phyloP scores from a whole-genome alignment of 2,329 filamentous ascomycete genomes.

The Claviceps humidiphila region DNA sequence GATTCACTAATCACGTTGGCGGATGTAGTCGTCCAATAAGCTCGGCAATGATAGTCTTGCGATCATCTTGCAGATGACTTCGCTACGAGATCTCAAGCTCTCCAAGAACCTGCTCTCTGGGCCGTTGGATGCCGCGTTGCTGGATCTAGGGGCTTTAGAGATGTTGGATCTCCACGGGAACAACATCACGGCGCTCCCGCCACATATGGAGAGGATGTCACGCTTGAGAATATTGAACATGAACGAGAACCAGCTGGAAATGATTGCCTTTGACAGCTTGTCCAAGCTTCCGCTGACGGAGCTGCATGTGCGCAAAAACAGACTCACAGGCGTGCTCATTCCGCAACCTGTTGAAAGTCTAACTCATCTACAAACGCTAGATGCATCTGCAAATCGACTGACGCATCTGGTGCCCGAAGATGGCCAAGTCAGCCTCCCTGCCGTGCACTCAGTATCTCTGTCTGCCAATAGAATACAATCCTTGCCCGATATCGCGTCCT shows the following conservation, averaged over 20 bases:
- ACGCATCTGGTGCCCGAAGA: slow-evolving; percentile 33
- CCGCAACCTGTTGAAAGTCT: slow-evolving; percentile 44
- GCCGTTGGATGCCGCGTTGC: slow-evolving; percentile 48
- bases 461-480: slow-evolving; percentile 65
- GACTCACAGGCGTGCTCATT: slow-evolving; percentile 60
- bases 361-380: slow-evolving; percentile 56
- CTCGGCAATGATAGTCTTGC: slow-evolving; percentile 60
- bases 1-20: slow-evolving; percentile 9
- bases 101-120: slow-evolving; percentile 65
- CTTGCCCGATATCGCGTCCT: slow-evolving; percentile 62
- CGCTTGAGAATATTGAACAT: slow-evolving; percentile 67
- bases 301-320: slow-evolving; percentile 64
- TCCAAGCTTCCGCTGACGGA: slow-evolving; percentile 58
- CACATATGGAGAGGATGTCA: slow-evolving; percentile 50
- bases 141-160: slow-evolving; percentile 56
- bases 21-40: slow-evolving; percentile 59
- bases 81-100: slow-evolving; percentile 68
- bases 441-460: slow-evolving; percentile 60
- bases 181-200: slow-evolving; percentile 57
- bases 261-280: slow-evolving; percentile 57
- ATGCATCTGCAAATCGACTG: slow-evolving; percentile 67
- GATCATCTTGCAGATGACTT: slow-evolving; percentile 57
- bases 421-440: slow-evolving; percentile 48
- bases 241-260: slow-evolving; percentile 62
- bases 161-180: slow-evolving; percentile 73